These are phyloP conservation scores for Lunasporangiospora selenospora DNA, from an alignment of 192 early-diverging fungal genomes.

Conservation along the genomic window DNA sequence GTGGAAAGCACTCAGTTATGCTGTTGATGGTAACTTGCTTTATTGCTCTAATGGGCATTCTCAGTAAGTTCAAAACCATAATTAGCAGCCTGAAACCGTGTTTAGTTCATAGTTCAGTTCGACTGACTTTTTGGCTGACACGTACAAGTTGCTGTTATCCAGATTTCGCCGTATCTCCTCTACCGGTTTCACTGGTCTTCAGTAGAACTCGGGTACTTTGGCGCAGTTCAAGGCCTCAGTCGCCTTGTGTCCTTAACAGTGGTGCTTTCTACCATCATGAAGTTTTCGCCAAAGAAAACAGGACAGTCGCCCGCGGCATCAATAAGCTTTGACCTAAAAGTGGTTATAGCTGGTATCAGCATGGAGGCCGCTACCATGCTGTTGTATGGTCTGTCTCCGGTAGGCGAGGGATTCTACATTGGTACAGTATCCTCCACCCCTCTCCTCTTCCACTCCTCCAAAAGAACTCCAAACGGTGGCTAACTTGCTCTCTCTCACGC, in stretches of 20 bases:
- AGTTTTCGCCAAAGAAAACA: neutral
- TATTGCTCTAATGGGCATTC: conserved; percentile 5
- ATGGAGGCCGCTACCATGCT: conserved; percentile 21
- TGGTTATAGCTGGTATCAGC: conserved; percentile 13
- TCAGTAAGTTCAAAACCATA: conserved; percentile 18
- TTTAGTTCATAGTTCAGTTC: no score
- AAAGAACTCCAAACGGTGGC: no score
- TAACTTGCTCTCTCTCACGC: no score
- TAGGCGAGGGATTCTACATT: conserved; percentile 32
- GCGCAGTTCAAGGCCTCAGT: conserved; percentile 25
- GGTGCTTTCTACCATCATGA: conserved; percentile 18
- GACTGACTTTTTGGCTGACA: no score
- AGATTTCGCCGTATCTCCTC: conserved; percentile 9
- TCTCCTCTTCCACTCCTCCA: no score
- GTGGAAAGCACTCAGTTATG: conserved; percentile 29
- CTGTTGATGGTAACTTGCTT: conserved; percentile 17
- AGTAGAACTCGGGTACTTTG: conserved; percentile 7
- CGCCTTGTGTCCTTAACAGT: conserved; percentile 16
- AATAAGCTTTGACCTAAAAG: conserved; percentile 30
- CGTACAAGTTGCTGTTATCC: neutral
- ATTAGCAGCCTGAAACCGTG: no score
- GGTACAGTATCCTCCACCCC: neutral
- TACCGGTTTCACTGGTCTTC: conserved; percentile 23
- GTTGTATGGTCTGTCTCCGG: conserved; percentile 8
- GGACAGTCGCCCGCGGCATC: neutral